phyloP scores from a whole-genome alignment of 2,329 filamentous ascomycete species.

The Lanzia echinophila region DNA sequence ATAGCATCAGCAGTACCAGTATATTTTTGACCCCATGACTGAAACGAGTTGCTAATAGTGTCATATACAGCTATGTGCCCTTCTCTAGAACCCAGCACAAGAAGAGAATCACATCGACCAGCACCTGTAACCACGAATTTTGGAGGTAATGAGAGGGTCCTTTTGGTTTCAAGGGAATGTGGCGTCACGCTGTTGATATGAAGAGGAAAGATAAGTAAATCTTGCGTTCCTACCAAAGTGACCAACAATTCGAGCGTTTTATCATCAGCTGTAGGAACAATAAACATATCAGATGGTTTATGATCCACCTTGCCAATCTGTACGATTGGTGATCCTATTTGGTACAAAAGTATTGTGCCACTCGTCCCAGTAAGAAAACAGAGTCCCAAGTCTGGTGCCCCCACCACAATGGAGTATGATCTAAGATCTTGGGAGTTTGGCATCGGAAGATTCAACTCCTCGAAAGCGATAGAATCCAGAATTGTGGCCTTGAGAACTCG shows the following conservation, averaged over 20 bases:
- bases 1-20: conserved; percentile 50
- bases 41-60: conserved; percentile 6
- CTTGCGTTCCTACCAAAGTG: neutral
- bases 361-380: conserved; percentile 41
- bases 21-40: conserved; percentile 13
- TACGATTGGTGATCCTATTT: conserved; percentile 7
- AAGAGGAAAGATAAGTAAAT: conserved; percentile 4
- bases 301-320: conserved; percentile 19
- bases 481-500: conserved; percentile 44
- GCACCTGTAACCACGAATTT: conserved; percentile 46
- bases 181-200: neutral
- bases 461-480: conserved; percentile 17
- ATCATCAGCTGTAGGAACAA: neutral
- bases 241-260: neutral
- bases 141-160: conserved; percentile 26
- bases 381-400: conserved; percentile 31
- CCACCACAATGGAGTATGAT: conserved; percentile 42
- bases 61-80: conserved; percentile 47
- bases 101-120: conserved; percentile 33
- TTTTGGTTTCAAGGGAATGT: neutral
- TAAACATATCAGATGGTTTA: conserved; percentile 31
- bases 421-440: conserved; percentile 33
- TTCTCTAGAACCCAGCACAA: conserved; percentile 49
- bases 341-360: conserved; percentile 32
- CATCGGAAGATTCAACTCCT: conserved; percentile 27